These are phyloP conservation scores for Parascedosporium putredinis DNA, from an alignment of 2,329 filamentous ascomycete species.

Conservation along the genomic window DNA sequence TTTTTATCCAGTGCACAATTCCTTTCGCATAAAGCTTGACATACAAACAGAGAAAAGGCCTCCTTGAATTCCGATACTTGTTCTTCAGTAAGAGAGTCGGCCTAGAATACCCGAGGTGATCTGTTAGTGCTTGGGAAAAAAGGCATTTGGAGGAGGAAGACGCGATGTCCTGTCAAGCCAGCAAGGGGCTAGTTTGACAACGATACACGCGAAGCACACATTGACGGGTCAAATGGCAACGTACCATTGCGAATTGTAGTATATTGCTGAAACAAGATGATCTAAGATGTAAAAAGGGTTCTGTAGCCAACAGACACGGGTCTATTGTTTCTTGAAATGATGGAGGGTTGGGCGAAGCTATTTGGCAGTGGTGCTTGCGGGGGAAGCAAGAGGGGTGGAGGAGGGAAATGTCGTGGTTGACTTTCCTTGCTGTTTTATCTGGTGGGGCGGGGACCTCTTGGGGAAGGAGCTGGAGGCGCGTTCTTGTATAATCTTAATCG, in stretches of 20 bases:
- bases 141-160: no score
- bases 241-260: conserved; percentile 11
- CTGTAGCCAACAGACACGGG: not conserved
- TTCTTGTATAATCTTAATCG: no score
- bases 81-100: conserved; percentile 97
- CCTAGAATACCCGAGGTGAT: no score
- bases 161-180: no score
- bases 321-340: not conserved
- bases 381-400: conserved; percentile 5
- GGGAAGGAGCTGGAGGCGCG: no score
- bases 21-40: no score
- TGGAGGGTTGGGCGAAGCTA: not conserved
- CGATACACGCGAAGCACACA: no score
- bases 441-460: conserved; percentile 3
- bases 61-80: conserved; percentile 99
- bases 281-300: not conserved
- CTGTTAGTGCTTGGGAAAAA: no score
- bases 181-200: no score
- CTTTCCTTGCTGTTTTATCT: conserved; percentile 6
- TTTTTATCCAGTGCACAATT: not conserved
- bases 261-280: not conserved
- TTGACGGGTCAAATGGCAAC: no score
- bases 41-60: conserved; percentile 98
- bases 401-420: conserved; percentile 1
- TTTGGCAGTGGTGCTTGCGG: conserved; percentile 7